Evolutionary conservation across 2,329 filamentous ascomycete genomes (phyloP).

Genomic region (Fonsecaea erecta): DNA sequence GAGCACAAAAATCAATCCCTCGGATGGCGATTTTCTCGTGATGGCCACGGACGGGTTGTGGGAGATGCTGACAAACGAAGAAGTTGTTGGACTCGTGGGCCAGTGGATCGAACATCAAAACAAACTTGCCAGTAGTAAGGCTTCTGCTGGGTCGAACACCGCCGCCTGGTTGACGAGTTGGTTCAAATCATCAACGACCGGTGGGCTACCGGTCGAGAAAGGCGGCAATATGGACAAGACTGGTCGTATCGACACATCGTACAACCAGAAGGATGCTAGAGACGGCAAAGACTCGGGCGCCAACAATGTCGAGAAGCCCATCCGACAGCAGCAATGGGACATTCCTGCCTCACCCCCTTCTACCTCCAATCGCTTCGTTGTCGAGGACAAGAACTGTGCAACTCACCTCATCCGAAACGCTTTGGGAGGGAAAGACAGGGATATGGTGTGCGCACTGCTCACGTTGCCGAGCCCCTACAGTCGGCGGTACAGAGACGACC

Average conservation of each 20-base stretch:
- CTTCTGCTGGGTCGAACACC: constrained; percentile 44
- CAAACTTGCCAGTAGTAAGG: constrained; percentile 39
- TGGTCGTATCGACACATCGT: constrained; percentile 56
- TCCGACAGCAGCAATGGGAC: constrained; percentile 90
- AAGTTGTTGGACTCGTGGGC: constrained; percentile 93
- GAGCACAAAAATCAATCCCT: constrained; percentile 86
- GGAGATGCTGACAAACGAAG: constrained; percentile 99
- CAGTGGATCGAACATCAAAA: constrained; percentile 90
- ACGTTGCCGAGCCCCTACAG: constrained; percentile 92
- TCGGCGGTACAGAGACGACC: constrained; percentile 87
- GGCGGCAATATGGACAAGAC: constrained; percentile 54
- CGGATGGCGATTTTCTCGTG: constrained; percentile 91
- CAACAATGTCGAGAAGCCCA: constrained; percentile 59
- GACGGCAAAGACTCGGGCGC: constrained; percentile 9
- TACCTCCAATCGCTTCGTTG: constrained; percentile 73
- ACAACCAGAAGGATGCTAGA: constrained; percentile 11
- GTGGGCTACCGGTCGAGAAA: constrained; percentile 75
- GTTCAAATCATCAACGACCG: constrained; percentile 51
- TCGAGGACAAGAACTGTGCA: constrained; percentile 93
- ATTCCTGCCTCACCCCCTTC: constrained; percentile 62
- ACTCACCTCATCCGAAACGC: constrained; percentile 96
- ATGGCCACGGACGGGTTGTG: constrained; percentile 96
- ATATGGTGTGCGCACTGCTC: constrained; percentile 89
- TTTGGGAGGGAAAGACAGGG: constrained; percentile 86
- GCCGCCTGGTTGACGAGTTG: constrained; percentile 72